phyloP scores from a whole-genome alignment of 306 rosid genomes.

The Cucumis sativus region Cucumber_9930_V3 NC_026655.2:2495001-2495500 shows the following conservation, averaged over 20 bases:
- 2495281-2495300: slow-evolving; percentile 37
- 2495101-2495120: slow-evolving; percentile 46
- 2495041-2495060: background rate
- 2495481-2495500: slow-evolving; percentile 31
- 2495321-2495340: slow-evolving; percentile 34
- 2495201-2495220: slow-evolving; percentile 21
- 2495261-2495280: slow-evolving; percentile 29
- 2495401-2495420: slow-evolving; percentile 19
- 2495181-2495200: slow-evolving; percentile 21
- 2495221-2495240: slow-evolving; percentile 18
- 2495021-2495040: background rate
- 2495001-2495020: background rate
- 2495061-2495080: background rate
- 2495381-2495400: slow-evolving; percentile 81
- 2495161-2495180: slow-evolving; percentile 61
- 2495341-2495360: slow-evolving; percentile 72
- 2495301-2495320: slow-evolving; percentile 61
- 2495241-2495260: slow-evolving; percentile 24
- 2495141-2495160: slow-evolving; percentile 78
- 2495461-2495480: slow-evolving; percentile 13
- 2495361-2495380: slow-evolving; percentile 65
- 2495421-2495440: background rate
- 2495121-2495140: slow-evolving; percentile 44
- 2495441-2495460: slow-evolving; percentile 7
- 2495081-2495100: slow-evolving; percentile 4